Evolutionary conservation across 148 eudicot genomes (phyloP), one percentile per base, ranked within the genome.

Genomic region (Cornus florida): DNA sequence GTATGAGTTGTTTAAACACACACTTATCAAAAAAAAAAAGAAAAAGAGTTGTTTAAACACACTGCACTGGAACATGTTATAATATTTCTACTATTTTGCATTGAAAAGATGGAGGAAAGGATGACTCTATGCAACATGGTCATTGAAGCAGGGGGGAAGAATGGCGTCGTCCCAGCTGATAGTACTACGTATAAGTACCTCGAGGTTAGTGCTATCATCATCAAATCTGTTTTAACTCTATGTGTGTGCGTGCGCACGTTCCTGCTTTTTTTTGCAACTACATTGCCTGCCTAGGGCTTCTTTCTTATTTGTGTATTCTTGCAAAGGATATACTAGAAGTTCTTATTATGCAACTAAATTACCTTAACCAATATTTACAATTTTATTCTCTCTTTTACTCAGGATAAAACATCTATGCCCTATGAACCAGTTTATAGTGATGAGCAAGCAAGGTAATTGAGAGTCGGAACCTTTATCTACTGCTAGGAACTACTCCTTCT

Each of bases 61-160:
- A 53, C 17, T 78, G 33, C 20, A 38, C 23, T 53, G 43, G 31
- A 16, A 53, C 53, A 33, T 69, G 56, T 75, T 10, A 35, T 35
- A n/a, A 60, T 31, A 38, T 19, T 35, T 38, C 22, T n/a, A 31
- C 71, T 16, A 43, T 14, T 79, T 7, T 75, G 71, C 81, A 73
- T 60, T 77, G n/a, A 19, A 72, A 69, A 96, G 99, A 96, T 96
- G 98, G 99, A 96, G 86, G 99, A 96, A 77, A 91, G 99, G 84
- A 96, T 96, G 99, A 96, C 99, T 64, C 88, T 96, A 64, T 96
- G 99, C 92, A 96, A 91, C 87, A 96, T 96, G 99, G 99, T 96
- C 74, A 93, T 96, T 84, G 99, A 96, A 90, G 99, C 98, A 79
- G 99, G 99, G 74, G 98, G 99, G 72, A 96, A 96, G 91, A 96